Base-by-base conservation (phyloP, 2,329 filamentous ascomycete genomes). In the Metarhizium guizhouense region DNA sequence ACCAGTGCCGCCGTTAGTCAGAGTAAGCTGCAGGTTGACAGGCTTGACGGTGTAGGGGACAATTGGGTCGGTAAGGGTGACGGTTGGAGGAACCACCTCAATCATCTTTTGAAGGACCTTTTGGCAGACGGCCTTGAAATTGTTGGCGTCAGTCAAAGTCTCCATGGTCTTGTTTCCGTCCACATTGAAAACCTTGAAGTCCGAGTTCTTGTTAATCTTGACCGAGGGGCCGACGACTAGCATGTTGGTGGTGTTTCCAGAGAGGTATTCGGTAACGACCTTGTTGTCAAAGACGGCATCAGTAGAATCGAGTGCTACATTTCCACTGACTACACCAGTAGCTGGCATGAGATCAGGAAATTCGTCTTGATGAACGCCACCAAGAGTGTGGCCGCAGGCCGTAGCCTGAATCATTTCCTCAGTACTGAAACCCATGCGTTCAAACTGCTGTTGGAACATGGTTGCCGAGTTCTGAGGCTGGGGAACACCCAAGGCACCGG, bases 351-450 rank as follows among this genome's bases (percentile, higher is more conserved):
- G 76, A 8, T 75, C 69, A 0, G 79, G 77, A 58, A 82, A 82
- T 59, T 82, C 73, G 10, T 64, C 63, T 30, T 71, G 70, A 66
- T 85, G 82, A 7, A 85, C 82, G 16, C 81, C 79, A 25, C 83
- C 83, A 25, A 86, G 65, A 0, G 79, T 80, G 64, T 86, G 83
- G 2, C 83, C 83, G 63, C 83, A 86, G 10, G 81, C 82, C 2
- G 76, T 76, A 29, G 82, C 70, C 62, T 80, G 75, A 47, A 85
- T 83, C 80, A 84, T 85, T 60, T 85, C 79, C 16, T 72, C 65
- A 11, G 65, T 65, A 52, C 67, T 75, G 67, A 84, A 84, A 6
- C 82, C 82, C 73, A 83, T 80, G 52, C 81, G 75, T 6, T 68
- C 56, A 61, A 85, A 85, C 63, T 83, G 80, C 52, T 77, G 74